Percentiles rank a stretch among this genome's conserved stretches.
Conservation (phyloP, 768 basidiomycete genomes). For the Exsudoporus frostii region DNA sequence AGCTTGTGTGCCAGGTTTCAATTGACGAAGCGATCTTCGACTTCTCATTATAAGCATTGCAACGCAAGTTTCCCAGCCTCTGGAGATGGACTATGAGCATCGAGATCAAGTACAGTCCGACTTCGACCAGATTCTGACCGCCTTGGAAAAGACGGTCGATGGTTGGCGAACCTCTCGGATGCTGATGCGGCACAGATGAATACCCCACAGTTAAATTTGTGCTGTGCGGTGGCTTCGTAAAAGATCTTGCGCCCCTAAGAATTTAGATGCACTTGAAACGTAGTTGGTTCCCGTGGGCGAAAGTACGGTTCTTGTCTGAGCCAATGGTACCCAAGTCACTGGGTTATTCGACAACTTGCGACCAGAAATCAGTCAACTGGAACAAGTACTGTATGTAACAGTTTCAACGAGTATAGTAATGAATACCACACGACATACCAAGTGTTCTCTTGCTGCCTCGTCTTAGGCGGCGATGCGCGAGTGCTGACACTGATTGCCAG, state of each 20-base stretch:
- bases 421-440: not conserved
- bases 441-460: not conserved
- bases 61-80: not conserved
- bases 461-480: not conserved
- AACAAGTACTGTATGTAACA: too few relatives aligned
- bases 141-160: not conserved
- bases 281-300: not conserved
- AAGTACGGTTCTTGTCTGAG: not conserved
- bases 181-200: not conserved
- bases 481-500: too few relatives aligned
- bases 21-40: not conserved
- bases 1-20: not conserved
- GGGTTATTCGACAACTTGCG: not conserved
- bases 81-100: not conserved
- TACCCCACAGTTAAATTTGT: constrained; percentile 3
- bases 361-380: not conserved
- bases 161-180: not conserved
- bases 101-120: not conserved
- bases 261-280: not conserved
- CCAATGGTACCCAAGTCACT: not conserved
- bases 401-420: not conserved
- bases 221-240: not conserved
- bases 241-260: not conserved
- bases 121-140: not conserved
- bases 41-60: not conserved